Percentiles rank a stretch among this genome's conserved stretches.
Conservation (phyloP, 1,284 basidiomycete genomes). For the Rhodotorula glutinis region DNA sequence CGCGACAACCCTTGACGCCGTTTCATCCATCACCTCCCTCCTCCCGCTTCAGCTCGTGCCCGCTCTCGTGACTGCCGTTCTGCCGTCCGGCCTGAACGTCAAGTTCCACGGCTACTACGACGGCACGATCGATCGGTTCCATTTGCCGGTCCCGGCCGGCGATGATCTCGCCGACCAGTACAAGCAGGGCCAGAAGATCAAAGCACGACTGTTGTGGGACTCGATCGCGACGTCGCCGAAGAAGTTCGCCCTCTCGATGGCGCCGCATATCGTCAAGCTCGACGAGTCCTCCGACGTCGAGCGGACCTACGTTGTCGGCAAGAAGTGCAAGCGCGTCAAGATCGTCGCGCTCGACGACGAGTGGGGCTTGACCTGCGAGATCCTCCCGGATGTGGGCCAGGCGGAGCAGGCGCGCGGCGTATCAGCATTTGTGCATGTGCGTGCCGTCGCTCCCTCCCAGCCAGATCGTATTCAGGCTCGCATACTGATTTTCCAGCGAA, state of each 20-base stretch:
- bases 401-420: conserved; percentile 52
- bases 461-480: too few species aligned
- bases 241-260: conserved; percentile 73
- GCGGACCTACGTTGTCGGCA: conserved; percentile 66
- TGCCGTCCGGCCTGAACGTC: conserved; percentile 75
- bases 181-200: conserved; percentile 82
- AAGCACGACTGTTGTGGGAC: conserved; percentile 81
- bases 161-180: conserved; percentile 53
- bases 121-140: conserved; percentile 81
- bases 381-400: conserved; percentile 44
- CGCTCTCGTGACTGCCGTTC: conserved; percentile 75
- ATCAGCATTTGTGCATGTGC: conserved; percentile 80
- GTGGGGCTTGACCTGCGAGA: conserved; percentile 70
- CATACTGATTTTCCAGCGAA: too few species aligned
- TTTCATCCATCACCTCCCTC: conserved; percentile 74
- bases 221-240: conserved; percentile 60
- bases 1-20: conserved; percentile 59
- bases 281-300: conserved; percentile 47
- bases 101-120: conserved; percentile 92
- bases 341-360: conserved; percentile 73
- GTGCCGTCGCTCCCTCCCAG: conserved; percentile 44
- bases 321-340: conserved; percentile 62
- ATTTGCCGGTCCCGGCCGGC: conserved; percentile 54
- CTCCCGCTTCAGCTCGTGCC: conserved; percentile 85
- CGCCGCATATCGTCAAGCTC: conserved; percentile 63